Conservation (phyloP, 495 filamentous ascomycete genomes). For the Tuber borchii region DNA sequence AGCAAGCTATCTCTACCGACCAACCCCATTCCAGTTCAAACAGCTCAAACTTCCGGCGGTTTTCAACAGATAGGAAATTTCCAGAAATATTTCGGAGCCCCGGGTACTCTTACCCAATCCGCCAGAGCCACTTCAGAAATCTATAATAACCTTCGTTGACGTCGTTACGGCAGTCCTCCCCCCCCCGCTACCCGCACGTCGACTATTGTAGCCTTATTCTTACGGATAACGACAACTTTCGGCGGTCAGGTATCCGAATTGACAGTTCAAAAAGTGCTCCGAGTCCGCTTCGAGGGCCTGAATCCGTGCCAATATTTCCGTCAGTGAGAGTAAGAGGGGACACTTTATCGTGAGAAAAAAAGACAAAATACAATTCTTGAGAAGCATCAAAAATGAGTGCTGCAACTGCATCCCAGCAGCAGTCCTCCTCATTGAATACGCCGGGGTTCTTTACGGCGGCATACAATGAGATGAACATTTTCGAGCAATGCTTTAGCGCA, state of each 20-base stretch:
- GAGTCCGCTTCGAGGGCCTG: neutral
- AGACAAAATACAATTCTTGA: neutral
- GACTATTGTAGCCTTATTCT: neutral
- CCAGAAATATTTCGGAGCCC: slow-evolving; percentile 1
- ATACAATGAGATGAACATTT: slow-evolving; percentile 33
- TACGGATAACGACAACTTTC: neutral
- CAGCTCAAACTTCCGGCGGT: neutral
- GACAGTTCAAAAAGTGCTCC: neutral
- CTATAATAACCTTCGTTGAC: neutral
- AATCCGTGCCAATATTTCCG: neutral
- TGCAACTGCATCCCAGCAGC: slow-evolving; percentile 24
- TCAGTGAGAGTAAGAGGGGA: neutral
- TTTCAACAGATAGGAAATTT: slow-evolving; percentile 4
- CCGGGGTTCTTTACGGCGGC: slow-evolving; percentile 34
- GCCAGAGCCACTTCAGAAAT: neutral
- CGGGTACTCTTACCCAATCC: neutral
- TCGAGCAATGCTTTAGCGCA: slow-evolving; percentile 33
- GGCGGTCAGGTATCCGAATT: neutral
- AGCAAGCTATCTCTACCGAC: neutral
- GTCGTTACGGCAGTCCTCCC: neutral
- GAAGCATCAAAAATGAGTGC: slow-evolving; percentile 21
- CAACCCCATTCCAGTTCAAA: neutral
- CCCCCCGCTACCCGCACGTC: neutral
- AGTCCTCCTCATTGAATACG: slow-evolving; percentile 22
- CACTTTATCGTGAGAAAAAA: neutral